These are phyloP conservation scores for Phallus indusiatus DNA, from an alignment of 768 basidiomycete genomes.

Conservation along the genomic window DNA sequence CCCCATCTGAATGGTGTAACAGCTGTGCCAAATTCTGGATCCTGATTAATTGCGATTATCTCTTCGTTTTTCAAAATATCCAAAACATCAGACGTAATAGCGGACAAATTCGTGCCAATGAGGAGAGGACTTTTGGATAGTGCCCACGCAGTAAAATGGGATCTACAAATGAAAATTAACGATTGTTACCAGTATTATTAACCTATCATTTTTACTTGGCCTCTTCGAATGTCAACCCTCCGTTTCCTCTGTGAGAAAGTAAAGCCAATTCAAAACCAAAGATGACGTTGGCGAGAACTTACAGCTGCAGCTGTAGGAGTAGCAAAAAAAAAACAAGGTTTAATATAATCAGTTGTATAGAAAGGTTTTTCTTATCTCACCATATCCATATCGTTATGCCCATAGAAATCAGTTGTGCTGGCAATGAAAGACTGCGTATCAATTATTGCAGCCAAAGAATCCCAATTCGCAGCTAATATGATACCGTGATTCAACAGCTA, in stretches of 20 bases:
- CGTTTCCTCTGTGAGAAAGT: constrained; percentile 42
- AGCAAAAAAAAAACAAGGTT: no score
- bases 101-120: constrained; percentile 50
- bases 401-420: constrained; percentile 56
- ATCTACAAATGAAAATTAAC: constrained; percentile 10
- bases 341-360: neutral
- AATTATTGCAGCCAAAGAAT: constrained; percentile 41
- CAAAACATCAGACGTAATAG: constrained; percentile 39
- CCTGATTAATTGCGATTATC: constrained; percentile 62
- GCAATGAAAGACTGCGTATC: constrained; percentile 55
- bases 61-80: constrained; percentile 53
- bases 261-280: constrained; percentile 3
- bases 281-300: constrained; percentile 10
- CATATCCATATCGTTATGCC: constrained; percentile 45
- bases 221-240: constrained; percentile 51
- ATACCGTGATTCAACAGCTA: constrained; percentile 12
- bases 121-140: constrained; percentile 61
- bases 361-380: neutral
- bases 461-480: constrained; percentile 36
- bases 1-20: constrained; percentile 65
- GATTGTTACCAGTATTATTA: neutral
- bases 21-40: constrained; percentile 48
- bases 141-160: constrained; percentile 68
- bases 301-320: constrained; percentile 44
- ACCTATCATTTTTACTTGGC: constrained; percentile 26